Evolutionary conservation across 2,329 filamentous ascomycete genomes (phyloP), one percentile per base, ranked within the genome.

Genomic region (Trichophyton mentagrophytes): DNA sequence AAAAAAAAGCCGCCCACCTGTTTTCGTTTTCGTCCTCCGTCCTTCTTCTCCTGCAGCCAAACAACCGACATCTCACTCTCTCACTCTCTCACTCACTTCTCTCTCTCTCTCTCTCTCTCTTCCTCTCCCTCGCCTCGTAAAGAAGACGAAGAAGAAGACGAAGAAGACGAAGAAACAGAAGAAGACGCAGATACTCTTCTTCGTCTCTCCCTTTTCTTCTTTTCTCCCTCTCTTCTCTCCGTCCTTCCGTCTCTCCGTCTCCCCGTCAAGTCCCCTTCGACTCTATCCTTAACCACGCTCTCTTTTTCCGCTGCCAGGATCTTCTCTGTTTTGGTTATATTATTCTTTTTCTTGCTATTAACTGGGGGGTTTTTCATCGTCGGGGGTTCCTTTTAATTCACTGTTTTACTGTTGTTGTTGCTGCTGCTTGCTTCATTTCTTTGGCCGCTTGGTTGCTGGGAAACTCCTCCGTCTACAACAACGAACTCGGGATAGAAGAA

Each of bases 171-270:
- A 46, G 42, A 46, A 11, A 9, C 15, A 5, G 42, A n/a, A 46
- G 42, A 46, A 6, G 42, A 46, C 15, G 42, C 15, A 46, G 42
- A 15, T 7, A 20, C 27, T 30, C 27, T 30, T 30, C 27, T 30
- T 30, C 27, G 27, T 44, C 40, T 42, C 38, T 8, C 38, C 38
- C 53, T 8, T 22, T 40, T 57, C 53, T 20, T 25, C 53, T 30
- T 57, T 77, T 46, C 75, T 72, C 17, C 69, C 68, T 65, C 77
- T 75, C 75, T 77, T 77, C 69, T 55, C 61, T 44, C 55, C 49
- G 46, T 40, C 57, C 59, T n/a, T 57, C 60, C 38, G 36, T 57
- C 47, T 49, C 58, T 44, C 40, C 57, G 27, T 42, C 47, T 44
- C 36, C 33, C 44, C 51, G 57, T 51, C 53, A 40, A 57, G 44